A percentile compares a stretch with the other conserved stretches of the same genome.
Evolutionary conservation across 768 basidiomycete genomes (phyloP).

Genomic region (Pleurotus citrinopileatus): DNA sequence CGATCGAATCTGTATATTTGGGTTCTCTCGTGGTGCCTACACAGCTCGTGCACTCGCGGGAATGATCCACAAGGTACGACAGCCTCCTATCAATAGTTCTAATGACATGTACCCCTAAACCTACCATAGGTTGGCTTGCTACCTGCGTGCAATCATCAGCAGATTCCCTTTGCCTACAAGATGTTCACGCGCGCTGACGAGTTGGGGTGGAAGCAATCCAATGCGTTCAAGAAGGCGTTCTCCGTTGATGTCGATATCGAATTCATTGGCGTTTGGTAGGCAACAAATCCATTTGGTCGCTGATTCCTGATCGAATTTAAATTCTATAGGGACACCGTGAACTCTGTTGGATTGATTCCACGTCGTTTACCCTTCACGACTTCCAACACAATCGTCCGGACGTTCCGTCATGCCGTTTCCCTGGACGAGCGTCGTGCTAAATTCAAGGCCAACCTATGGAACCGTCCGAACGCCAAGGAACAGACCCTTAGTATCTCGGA

Average conservation of each 20-base stretch:
- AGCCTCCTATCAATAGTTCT: neutral
- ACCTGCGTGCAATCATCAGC: slow-evolving; percentile 41
- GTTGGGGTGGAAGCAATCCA: slow-evolving; percentile 40
- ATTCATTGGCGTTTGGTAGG: slow-evolving; percentile 48
- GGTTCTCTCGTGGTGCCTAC: slow-evolving; percentile 62
- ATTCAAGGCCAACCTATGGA: slow-evolving; percentile 48
- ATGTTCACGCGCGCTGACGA: slow-evolving; percentile 45
- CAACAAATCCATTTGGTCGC: neutral
- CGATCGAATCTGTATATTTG: slow-evolving; percentile 61
- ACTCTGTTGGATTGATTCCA: slow-evolving; percentile 48
- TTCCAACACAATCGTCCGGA: slow-evolving; percentile 43
- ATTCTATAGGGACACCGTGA: slow-evolving; percentile 60
- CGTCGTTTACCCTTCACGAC: slow-evolving; percentile 47
- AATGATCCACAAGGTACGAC: slow-evolving; percentile 49
- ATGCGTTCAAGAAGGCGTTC: slow-evolving; percentile 49
- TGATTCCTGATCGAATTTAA: neutral
- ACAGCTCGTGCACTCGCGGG: slow-evolving; percentile 52
- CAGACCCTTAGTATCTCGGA: slow-evolving; percentile 22
- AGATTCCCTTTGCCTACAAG: slow-evolving; percentile 57
- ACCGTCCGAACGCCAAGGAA: slow-evolving; percentile 29
- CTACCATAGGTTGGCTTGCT: slow-evolving; percentile 28
- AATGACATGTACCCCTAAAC: neutral
- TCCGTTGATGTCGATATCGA: slow-evolving; percentile 45
- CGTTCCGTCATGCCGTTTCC: slow-evolving; percentile 64
- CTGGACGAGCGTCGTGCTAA: slow-evolving; percentile 47